phyloP scores from a whole-genome alignment of 2,329 filamentous ascomycete genomes.

The Ceratocystis variospora region DNA sequence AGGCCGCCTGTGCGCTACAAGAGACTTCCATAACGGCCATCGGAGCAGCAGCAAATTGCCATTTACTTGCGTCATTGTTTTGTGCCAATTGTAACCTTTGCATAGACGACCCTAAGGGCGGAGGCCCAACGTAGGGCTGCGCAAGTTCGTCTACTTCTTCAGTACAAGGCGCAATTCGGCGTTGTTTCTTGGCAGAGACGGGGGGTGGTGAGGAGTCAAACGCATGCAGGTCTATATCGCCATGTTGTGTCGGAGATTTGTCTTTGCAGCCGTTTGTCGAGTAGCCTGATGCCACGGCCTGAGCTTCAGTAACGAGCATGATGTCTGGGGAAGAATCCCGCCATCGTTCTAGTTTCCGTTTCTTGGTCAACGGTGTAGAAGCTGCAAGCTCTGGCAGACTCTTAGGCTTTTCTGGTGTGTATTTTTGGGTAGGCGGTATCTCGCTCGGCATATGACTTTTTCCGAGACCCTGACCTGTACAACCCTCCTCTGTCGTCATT shows the following conservation, averaged over 20 bases:
- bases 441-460: not conserved
- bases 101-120: not conserved
- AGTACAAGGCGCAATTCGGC: not conserved
- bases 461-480: not conserved
- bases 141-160: not conserved
- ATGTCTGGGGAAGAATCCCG: conserved; percentile 6
- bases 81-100: not conserved
- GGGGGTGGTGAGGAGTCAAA: conserved; percentile 1
- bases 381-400: not conserved
- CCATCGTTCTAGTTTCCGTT: not conserved
- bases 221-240: not conserved
- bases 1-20: conserved; percentile 10
- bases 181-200: not conserved
- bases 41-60: not conserved
- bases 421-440: not conserved
- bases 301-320: not conserved
- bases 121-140: not conserved
- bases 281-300: not conserved
- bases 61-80: not conserved
- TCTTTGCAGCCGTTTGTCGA: not conserved
- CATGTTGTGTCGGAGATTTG: not conserved
- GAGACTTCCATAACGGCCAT: conserved; percentile 21
- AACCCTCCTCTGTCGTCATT: not conserved
- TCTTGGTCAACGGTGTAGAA: not conserved
- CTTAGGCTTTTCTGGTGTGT: not conserved